These are phyloP conservation scores for Alternaria arbusti DNA, from an alignment of 2,329 filamentous ascomycete genomes.

Conservation along the genomic window DNA sequence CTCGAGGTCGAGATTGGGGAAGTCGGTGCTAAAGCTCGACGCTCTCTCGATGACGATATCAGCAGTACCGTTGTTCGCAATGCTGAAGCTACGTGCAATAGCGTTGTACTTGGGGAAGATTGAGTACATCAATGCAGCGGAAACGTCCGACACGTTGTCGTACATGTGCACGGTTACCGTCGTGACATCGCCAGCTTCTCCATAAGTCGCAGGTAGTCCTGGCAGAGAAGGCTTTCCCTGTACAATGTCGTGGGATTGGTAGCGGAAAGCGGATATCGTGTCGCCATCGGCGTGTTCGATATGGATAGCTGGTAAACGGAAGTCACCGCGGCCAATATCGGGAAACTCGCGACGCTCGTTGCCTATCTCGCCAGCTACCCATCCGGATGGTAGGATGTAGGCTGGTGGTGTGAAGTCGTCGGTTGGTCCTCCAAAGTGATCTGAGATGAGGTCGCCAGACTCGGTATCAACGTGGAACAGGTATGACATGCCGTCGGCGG, in stretches of 20 bases:
- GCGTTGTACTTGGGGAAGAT: constrained; percentile 68
- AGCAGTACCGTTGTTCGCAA: constrained; percentile 64
- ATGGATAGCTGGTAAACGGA: constrained; percentile 66
- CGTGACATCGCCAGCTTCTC: constrained; percentile 61
- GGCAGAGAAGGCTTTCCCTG: constrained; percentile 63
- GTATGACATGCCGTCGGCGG: constrained; percentile 64
- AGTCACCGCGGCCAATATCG: constrained; percentile 68
- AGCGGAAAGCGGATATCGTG: constrained; percentile 65
- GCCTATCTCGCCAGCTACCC: constrained; percentile 57
- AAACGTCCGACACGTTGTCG: constrained; percentile 65
- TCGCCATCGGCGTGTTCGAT: constrained; percentile 65
- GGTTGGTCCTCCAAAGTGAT: constrained; percentile 66
- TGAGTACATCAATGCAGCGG: constrained; percentile 67
- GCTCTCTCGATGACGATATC: constrained; percentile 63
- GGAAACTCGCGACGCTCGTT: constrained; percentile 68
- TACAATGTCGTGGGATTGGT: constrained; percentile 63
- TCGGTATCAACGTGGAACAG: constrained; percentile 66
- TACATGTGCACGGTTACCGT: constrained; percentile 65
- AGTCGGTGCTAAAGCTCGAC: constrained; percentile 67
- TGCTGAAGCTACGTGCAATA: constrained; percentile 65
- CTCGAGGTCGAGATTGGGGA: constrained; percentile 66
- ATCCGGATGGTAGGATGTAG: constrained; percentile 55
- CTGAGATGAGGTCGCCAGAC: constrained; percentile 64
- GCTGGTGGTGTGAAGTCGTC: constrained; percentile 59
- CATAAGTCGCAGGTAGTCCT: constrained; percentile 67